phyloP scores from a whole-genome alignment of 1,284 basidiomycete genomes.

The Tylopilus sp. region DNA sequence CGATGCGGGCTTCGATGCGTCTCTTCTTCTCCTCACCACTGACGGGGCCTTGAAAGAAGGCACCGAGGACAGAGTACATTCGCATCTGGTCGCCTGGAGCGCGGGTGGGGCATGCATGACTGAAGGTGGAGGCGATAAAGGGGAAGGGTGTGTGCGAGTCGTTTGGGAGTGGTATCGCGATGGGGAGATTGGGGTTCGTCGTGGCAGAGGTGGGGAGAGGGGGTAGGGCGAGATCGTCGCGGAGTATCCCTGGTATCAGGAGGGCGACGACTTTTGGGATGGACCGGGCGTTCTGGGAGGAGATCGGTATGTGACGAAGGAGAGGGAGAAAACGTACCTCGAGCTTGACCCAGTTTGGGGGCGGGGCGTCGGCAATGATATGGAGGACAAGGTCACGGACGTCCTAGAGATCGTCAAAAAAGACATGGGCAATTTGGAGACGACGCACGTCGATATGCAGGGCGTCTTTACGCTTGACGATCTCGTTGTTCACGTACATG shows the following conservation, averaged over 20 bases:
- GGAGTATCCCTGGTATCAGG: slow-evolving; percentile 85
- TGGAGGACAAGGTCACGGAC: slow-evolving; percentile 87
- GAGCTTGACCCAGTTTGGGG: slow-evolving; percentile 85
- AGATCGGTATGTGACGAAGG: background rate
- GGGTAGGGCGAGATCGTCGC: slow-evolving; percentile 75
- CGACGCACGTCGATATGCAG: slow-evolving; percentile 78
- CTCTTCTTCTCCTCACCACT: slow-evolving; percentile 83
- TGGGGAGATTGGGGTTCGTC: slow-evolving; percentile 72
- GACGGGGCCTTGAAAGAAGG: slow-evolving; percentile 85
- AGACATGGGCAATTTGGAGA: background rate
- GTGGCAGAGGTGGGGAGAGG: slow-evolving; percentile 73
- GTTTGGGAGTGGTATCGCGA: slow-evolving; percentile 67
- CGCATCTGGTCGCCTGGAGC: slow-evolving; percentile 88
- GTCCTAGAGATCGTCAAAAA: slow-evolving; percentile 64
- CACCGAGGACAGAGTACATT: slow-evolving; percentile 87
- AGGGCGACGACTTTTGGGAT: slow-evolving; percentile 84
- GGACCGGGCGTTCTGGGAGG: slow-evolving; percentile 70
- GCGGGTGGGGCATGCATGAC: slow-evolving; percentile 90
- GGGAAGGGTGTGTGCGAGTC: slow-evolving; percentile 63
- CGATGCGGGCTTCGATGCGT: slow-evolving; percentile 63
- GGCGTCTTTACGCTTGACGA: slow-evolving; percentile 75
- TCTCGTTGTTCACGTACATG: slow-evolving; percentile 82
- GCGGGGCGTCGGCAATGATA: slow-evolving; percentile 83
- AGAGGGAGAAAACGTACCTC: slow-evolving; percentile 63
- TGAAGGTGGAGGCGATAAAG: slow-evolving; percentile 86